Conservation (phyloP, 2,329 filamentous ascomycete genomes). For the Cordyceps javanica region DNA sequence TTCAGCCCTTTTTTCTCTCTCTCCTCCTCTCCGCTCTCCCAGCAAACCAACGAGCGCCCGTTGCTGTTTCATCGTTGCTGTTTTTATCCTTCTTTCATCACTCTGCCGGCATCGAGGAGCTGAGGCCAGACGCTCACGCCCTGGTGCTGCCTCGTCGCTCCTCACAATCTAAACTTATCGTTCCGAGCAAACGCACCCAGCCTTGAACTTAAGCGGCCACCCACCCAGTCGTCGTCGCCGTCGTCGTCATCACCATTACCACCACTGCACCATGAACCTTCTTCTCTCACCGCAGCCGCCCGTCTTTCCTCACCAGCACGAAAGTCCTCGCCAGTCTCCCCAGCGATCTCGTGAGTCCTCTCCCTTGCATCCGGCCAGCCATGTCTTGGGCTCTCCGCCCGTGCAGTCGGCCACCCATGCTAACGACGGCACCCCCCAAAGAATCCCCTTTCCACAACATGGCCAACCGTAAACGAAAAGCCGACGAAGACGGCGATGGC, state of each 20-base stretch:
- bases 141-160: slow-evolving; percentile 1
- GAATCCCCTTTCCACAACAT: slow-evolving; percentile 47
- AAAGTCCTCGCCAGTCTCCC: slow-evolving; percentile 47
- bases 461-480: slow-evolving; percentile 74
- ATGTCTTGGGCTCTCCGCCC: neutral
- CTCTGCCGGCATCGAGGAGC: neutral
- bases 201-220: neutral
- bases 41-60: neutral
- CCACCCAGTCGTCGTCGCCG: neutral
- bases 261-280: slow-evolving; percentile 49
- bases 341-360: slow-evolving; percentile 47
- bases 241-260: slow-evolving; percentile 1
- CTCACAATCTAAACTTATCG: neutral
- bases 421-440: slow-evolving; percentile 19
- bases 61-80: neutral
- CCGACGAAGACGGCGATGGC: slow-evolving; percentile 67
- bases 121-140: slow-evolving; percentile 1
- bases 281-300: slow-evolving; percentile 55
- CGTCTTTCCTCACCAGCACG: slow-evolving; percentile 54
- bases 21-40: neutral
- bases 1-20: slow-evolving; percentile 10
- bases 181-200: slow-evolving; percentile 9
- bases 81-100: neutral
- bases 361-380: neutral
- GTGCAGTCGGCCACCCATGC: neutral